Conservation (phyloP, 2,329 filamentous ascomycete species). For the Acrodontium crateriforme region DNA sequence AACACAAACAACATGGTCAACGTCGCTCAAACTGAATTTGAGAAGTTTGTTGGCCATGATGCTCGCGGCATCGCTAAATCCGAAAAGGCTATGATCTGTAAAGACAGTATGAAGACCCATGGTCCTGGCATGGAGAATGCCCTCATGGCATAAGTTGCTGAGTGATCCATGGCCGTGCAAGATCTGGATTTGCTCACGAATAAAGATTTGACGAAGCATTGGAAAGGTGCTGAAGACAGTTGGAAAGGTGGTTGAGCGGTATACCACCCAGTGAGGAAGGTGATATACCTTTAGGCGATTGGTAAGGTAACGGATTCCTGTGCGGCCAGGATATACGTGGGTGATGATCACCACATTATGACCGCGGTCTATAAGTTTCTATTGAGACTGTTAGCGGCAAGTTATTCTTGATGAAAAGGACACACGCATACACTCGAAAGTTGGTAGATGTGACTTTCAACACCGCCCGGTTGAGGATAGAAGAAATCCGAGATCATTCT, state of each 20-base stretch:
- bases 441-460: constrained; percentile 98
- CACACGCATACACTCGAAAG: constrained; percentile 40
- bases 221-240: constrained; percentile 99
- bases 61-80: constrained; percentile 89
- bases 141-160: constrained; percentile 87
- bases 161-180: constrained; percentile 94
- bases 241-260: constrained; percentile 82
- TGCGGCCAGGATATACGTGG: constrained; percentile 54
- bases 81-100: constrained; percentile 93
- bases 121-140: constrained; percentile 82
- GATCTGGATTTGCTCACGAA: constrained; percentile 89
- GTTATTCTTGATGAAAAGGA: constrained; percentile 7
- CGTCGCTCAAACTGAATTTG: constrained; percentile 90
- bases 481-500: constrained; percentile 99
- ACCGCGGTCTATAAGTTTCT: constrained; percentile 91
- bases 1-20: constrained; percentile 96
- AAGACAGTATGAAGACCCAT: constrained; percentile 96
- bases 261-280: constrained; percentile 90
- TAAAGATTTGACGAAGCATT: constrained; percentile 89
- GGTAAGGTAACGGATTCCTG: constrained; percentile 85
- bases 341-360: constrained; percentile 98
- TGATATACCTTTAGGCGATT: constrained; percentile 98
- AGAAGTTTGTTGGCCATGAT: constrained; percentile 95
- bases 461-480: constrained; percentile 87
- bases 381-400: constrained; percentile 22